Evolutionary conservation across 2,329 filamentous ascomycete genomes (phyloP).

Genomic region (Aspergillus phoenicis): DNA sequence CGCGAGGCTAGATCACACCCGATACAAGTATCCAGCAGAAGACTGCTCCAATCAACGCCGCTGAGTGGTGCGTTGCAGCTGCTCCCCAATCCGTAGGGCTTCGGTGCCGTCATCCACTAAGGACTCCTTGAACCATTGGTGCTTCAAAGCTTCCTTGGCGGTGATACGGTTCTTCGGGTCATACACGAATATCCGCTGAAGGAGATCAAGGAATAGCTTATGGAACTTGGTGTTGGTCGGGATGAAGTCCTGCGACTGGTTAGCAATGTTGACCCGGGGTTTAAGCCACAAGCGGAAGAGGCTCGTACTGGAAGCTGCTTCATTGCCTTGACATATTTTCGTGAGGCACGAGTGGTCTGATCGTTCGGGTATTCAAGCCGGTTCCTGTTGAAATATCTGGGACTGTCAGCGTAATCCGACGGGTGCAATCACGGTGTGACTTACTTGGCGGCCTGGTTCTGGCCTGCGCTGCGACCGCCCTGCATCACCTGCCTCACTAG

Average conservation of each 20-base stretch:
- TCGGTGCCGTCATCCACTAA: conserved; percentile 68
- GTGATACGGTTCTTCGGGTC: conserved; percentile 67
- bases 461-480: conserved; percentile 49
- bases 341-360: conserved; percentile 64
- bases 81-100: conserved; percentile 59
- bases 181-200: conserved; percentile 66
- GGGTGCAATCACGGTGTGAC: conserved; percentile 32
- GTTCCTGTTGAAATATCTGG: conserved; percentile 57
- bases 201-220: conserved; percentile 63
- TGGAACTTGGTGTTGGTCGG: conserved; percentile 63
- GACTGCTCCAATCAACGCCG: conserved; percentile 20
- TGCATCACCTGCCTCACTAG: conserved; percentile 57
- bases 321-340: conserved; percentile 70
- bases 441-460: conserved; percentile 60
- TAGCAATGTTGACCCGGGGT: conserved; percentile 18
- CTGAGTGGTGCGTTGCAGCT: conserved; percentile 36
- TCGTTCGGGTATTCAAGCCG: conserved; percentile 65
- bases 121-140: conserved; percentile 67
- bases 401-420: conserved; percentile 33
- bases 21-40: not conserved
- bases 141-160: conserved; percentile 65
- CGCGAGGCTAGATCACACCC: not conserved
- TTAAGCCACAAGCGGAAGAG: too few relatives aligned
- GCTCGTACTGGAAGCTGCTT: conserved; percentile 59
- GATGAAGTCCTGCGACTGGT: conserved; percentile 60